Base-by-base conservation (phyloP, 2,329 filamentous ascomycete genomes). In the Lasiodiplodia sp. region DNA sequence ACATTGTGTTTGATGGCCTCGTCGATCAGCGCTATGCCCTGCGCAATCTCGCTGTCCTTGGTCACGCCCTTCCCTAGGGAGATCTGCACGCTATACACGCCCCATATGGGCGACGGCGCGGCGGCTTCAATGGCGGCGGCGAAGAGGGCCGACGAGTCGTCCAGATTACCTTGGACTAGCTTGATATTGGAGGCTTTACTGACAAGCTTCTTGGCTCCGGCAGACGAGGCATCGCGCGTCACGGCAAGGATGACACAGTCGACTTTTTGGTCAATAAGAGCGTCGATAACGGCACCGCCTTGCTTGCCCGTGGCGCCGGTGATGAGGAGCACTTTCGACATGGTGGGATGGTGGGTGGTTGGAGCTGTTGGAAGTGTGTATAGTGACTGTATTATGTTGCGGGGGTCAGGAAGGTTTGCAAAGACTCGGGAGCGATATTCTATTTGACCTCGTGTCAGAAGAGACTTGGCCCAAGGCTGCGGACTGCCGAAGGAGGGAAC, bases 11-110 rank as follows among this genome's bases (percentile, higher is more conserved):
- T 82, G 68, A 91, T 74, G 2, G 86, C 82, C n/a, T 83, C 86
- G 69, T 90, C 86, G 67, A 91, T 81, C 8, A 92, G 78, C 0
- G 78, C 82, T 51, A 84, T 88, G 66, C 88, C 89, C 76, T 91
- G 88, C 1, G 72, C 69, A 70, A 87, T 82, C 76, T 87, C 85
- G 71, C 75, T 74, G 47, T 80, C 80, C 52, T 79, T 76, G 10
- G 79, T 85, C 70, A 79, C 78, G 64, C 78, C 81, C 53, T 78
- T 78, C 56, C 81, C 82, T 69, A 80, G 73, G 51, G 80, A 80
- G 55, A 87, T 81, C 77, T 89, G 87, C 0, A 91, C 87, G 25
- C 85, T 87, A 77, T 87, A 91, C 6, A 91, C 87, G 3, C 87
- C 87, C 84, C 85, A 88, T 68, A 89, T 82, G 2, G 81, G 78